Percentiles rank a stretch among this genome's conserved stretches.
phyloP scores from a whole-genome alignment of 345 rosid genomes.

The Kandelia obovata region DNA sequence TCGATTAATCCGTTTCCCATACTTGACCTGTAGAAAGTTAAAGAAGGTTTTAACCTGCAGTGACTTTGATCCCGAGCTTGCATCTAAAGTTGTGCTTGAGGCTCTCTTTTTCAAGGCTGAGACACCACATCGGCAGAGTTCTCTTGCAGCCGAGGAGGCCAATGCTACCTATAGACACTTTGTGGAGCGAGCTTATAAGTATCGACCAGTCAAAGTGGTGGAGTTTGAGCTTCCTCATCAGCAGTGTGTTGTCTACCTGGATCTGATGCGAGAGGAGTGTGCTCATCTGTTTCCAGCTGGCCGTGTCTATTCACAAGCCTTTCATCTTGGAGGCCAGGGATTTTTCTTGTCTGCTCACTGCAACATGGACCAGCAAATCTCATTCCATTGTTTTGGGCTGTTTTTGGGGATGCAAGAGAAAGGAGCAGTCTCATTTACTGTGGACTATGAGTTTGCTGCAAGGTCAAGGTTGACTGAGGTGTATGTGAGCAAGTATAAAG shows the following conservation, averaged over 20 bases:
- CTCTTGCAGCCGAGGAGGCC: constrained; percentile 44
- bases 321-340: constrained; percentile 68
- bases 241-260: constrained; percentile 74
- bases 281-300: constrained; percentile 47
- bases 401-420: constrained; percentile 68
- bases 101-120: constrained; percentile 81
- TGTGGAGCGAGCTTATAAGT: constrained; percentile 68
- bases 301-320: constrained; percentile 59
- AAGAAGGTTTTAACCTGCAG: constrained; percentile 62
- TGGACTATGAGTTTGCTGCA: constrained; percentile 71
- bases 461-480: constrained; percentile 62
- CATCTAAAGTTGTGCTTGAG: constrained; percentile 60
- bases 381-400: constrained; percentile 67
- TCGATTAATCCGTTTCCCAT: constrained; percentile 65
- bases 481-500: constrained; percentile 47
- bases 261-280: constrained; percentile 70
- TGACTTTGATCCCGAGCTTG: constrained; percentile 54
- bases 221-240: constrained; percentile 64
- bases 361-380: constrained; percentile 57
- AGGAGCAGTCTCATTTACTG: constrained; percentile 48
- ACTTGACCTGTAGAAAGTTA: constrained; percentile 67
- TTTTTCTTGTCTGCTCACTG: constrained; percentile 66
- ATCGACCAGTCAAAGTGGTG: constrained; percentile 68
- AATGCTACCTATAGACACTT: constrained; percentile 35
- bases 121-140: constrained; percentile 44